Conservation (phyloP, 148 eudicot genomes). For the Silene uniflora region DNA sequence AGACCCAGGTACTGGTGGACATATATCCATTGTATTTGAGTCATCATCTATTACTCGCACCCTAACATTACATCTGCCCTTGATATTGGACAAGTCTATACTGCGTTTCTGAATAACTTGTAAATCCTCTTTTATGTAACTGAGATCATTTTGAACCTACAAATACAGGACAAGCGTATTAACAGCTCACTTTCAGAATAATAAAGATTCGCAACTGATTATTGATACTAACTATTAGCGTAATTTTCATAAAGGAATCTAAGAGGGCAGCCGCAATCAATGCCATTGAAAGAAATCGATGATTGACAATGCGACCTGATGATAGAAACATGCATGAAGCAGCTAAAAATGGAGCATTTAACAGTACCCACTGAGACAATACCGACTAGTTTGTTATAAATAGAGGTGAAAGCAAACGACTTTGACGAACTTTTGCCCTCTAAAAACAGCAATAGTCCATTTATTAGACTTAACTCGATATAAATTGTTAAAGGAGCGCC, state of each 20-base stretch:
- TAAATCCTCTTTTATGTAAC: constrained; percentile 77
- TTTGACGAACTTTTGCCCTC: not conserved
- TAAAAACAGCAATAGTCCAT: not conserved
- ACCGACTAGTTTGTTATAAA: not conserved
- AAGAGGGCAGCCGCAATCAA: not conserved
- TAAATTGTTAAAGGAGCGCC: not conserved
- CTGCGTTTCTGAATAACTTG: constrained; percentile 53
- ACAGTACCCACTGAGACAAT: not conserved
- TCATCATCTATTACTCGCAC: constrained; percentile 45
- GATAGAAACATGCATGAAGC: constrained; percentile 2
- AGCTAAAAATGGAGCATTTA: not conserved
- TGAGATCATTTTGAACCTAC: constrained; percentile 74
- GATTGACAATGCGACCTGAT: not conserved
- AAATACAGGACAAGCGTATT: constrained; percentile 14
- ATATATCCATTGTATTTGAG: constrained; percentile 29
- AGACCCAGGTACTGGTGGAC: constrained; percentile 40
- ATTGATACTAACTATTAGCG: not conserved
- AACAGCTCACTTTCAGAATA: not conserved
- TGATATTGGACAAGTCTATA: constrained; percentile 39
- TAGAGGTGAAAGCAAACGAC: not conserved
- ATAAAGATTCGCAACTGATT: not conserved
- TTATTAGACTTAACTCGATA: not conserved
- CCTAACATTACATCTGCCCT: constrained; percentile 43
- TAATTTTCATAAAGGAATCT: not conserved
- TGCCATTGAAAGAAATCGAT: constrained; percentile 1